Evolutionary conservation across 2,329 filamentous ascomycete genomes (phyloP).

Genomic region (Monilinia polystroma): DNA sequence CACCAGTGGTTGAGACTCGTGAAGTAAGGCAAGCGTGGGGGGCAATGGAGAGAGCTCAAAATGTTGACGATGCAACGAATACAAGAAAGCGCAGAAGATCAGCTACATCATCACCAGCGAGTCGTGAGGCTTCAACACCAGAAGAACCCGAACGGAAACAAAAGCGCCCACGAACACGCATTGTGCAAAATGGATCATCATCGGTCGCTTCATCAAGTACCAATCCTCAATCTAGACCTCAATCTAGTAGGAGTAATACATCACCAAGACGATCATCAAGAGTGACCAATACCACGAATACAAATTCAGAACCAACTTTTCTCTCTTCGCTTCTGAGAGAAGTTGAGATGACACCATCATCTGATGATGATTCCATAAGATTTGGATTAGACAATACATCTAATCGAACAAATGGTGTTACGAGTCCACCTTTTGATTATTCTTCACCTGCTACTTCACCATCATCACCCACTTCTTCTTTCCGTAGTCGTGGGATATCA

Average conservation of each 20-base stretch:
- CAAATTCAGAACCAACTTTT: constrained; percentile 67
- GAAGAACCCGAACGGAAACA: constrained; percentile 75
- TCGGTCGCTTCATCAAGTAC: constrained; percentile 35
- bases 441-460: constrained; percentile 70
- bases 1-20: constrained; percentile 63
- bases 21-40: constrained; percentile 88
- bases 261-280: background rate
- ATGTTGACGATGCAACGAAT: constrained; percentile 53
- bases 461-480: constrained; percentile 60
- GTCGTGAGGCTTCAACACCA: constrained; percentile 54
- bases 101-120: constrained; percentile 64
- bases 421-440: constrained; percentile 43
- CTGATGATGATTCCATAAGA: constrained; percentile 54
- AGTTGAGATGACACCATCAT: constrained; percentile 65
- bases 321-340: constrained; percentile 84
- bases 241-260: constrained; percentile 3
- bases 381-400: constrained; percentile 30
- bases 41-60: constrained; percentile 80
- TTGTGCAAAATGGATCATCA: constrained; percentile 54
- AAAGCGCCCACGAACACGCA: constrained; percentile 80
- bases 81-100: constrained; percentile 74
- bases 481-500: constrained; percentile 65
- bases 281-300: background rate
- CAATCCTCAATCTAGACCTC: background rate
- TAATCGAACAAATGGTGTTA: constrained; percentile 31